A percentile compares a stretch with the other conserved stretches of the same genome.
phyloP scores from a whole-genome alignment of 176 grass and related monocot species.

The Cenchrus americanus region DNA sequence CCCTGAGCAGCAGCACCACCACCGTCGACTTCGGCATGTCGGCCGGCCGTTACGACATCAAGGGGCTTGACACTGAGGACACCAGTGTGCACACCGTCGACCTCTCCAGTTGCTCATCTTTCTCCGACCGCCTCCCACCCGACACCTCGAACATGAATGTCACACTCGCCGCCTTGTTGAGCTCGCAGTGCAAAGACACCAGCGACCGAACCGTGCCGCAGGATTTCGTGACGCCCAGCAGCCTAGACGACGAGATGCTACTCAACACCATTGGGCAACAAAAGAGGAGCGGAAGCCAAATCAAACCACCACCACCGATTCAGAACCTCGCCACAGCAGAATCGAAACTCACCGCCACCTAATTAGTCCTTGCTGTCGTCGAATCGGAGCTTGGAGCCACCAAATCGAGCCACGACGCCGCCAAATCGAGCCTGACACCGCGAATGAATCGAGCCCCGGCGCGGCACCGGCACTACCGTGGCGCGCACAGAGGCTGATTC shows the following conservation, averaged over 20 bases:
- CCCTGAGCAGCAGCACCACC: not conserved
- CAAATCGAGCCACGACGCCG: too few species aligned
- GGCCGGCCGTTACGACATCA: slow-evolving; percentile 44
- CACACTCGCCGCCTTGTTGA: slow-evolving; percentile 9
- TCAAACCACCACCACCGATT: too few species aligned
- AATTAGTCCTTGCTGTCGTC: too few species aligned
- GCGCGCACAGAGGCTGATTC: too few species aligned
- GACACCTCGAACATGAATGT: slow-evolving; percentile 34
- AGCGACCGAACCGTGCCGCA: slow-evolving; percentile 15
- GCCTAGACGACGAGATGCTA: slow-evolving; percentile 43
- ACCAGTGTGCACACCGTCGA: slow-evolving; percentile 61
- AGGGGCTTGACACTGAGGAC: slow-evolving; percentile 19
- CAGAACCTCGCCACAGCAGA: too few species aligned
- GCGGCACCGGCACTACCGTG: too few species aligned
- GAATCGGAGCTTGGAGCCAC: too few species aligned
- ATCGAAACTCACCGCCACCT: too few species aligned
- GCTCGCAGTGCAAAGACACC: slow-evolving; percentile 8
- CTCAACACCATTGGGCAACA: slow-evolving; percentile 6
- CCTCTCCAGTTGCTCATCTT: slow-evolving; percentile 58
- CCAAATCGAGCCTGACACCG: too few species aligned
- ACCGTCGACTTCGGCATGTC: slow-evolving; percentile 38
- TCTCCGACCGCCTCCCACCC: slow-evolving; percentile 40
- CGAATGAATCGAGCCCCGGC: too few species aligned
- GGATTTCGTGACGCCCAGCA: slow-evolving; percentile 35
- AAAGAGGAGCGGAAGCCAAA: too few species aligned